Evolutionary conservation across 176 grass and related monocot genomes (phyloP), one percentile per base, ranked within the genome.

Genomic region (Tillandsia leiboldiana): DNA sequence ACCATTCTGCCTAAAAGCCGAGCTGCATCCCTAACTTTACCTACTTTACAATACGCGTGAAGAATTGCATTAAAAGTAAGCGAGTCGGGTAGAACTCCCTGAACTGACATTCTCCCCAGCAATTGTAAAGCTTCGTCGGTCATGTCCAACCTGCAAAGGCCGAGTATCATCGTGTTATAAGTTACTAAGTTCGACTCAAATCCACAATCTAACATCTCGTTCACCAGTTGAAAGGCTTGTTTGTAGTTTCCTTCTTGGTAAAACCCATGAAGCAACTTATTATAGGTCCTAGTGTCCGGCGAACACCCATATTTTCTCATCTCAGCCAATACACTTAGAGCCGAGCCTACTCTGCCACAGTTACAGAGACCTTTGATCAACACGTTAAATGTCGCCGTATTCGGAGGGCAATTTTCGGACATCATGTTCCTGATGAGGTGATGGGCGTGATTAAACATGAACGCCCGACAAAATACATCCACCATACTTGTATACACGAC

Each of bases 401-500:
- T 89, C 13, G 92, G 92, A 80, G 67, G 80, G 9, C 88, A 85
- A 71, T 83, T 79, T 70, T 92, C 88, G 33, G 49, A 14, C 7
- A 78, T 10, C 88, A 96, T 92, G 70, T 69, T 87, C 64, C 80
- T 67, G 13, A 94, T 84, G 53, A 96, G 81, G 81, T 73, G 69
- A 56, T 83, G 69, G 2, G 88, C 88, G 81, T 85, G 73, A 69
- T 92, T 84, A 87, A 96, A 96, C 86, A 87, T 87, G 57, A 67
- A 14, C 64, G 74, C 83, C 83, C 82, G 82, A 81, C 88, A 96
- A 53, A 89, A 73, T 49, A 81, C 81, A 77, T 83, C 83, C 12
- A 89, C 73, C 83, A 92, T 85, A 72, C 83, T 89, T 1, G 88
- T 91, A 70, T 96, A 96, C 50, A 91, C 73, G n/a, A 90, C 67